Evolutionary conservation across 2,329 filamentous ascomycete species (phyloP).

Genomic region (Hypoxylon sp.): DNA sequence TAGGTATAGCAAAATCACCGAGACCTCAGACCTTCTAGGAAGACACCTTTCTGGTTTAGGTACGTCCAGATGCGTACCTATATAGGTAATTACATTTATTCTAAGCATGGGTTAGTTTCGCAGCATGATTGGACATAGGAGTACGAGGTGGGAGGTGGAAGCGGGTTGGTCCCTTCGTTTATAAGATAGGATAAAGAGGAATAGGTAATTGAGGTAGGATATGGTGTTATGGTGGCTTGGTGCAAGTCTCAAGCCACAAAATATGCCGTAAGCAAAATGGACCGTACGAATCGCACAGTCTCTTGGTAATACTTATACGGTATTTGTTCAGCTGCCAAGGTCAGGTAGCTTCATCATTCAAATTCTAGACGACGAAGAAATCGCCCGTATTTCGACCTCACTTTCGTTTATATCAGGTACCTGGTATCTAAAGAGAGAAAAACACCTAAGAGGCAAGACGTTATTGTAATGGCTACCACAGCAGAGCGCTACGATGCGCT

Average conservation of each 20-base stretch:
- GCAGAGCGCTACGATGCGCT: constrained; percentile 57
- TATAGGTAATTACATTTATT: background rate
- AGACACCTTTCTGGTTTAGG: background rate
- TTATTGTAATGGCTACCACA: constrained; percentile 39
- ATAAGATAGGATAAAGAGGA: background rate
- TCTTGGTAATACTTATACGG: background rate
- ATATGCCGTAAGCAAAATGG: background rate
- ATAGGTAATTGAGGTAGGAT: background rate
- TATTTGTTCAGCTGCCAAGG: background rate
- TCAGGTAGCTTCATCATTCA: background rate
- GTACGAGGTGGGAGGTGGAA: background rate
- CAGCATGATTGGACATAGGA: background rate
- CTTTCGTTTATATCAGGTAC: background rate
- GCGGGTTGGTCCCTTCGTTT: background rate
- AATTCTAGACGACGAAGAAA: constrained; percentile 1
- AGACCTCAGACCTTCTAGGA: background rate
- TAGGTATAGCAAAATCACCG: background rate
- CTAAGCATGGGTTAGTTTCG: background rate
- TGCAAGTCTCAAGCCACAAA: background rate
- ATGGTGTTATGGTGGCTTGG: no score
- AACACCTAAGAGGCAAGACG: no score
- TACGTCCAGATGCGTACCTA: background rate
- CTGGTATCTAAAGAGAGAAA: background rate
- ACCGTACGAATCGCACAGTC: background rate
- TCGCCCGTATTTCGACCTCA: background rate